phyloP scores from a whole-genome alignment of 371 early-diverging fungal species.

The Vavraia culicis region DNA sequence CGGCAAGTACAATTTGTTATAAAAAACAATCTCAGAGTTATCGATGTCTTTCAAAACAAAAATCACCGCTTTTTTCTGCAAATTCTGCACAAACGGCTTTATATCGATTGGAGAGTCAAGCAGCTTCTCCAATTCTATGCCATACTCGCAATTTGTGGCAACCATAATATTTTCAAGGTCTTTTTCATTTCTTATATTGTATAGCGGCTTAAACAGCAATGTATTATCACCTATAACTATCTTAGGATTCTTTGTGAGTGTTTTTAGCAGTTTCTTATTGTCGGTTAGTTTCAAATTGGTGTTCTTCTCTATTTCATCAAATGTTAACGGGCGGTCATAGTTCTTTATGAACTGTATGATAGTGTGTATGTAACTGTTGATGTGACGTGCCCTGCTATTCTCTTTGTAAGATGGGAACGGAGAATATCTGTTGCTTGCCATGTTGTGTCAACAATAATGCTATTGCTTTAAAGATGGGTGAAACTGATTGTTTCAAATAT shows the following conservation, averaged over 20 bases:
- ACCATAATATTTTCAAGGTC: slow-evolving; percentile 37
- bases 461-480: too few relatives aligned
- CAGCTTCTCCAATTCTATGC: slow-evolving; percentile 35
- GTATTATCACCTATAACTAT: slow-evolving; percentile 26
- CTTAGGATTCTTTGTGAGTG: slow-evolving; percentile 39
- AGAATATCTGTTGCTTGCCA: too few relatives aligned
- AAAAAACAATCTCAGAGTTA: slow-evolving; percentile 37
- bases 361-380: slow-evolving; percentile 41
- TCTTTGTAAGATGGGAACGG: too few relatives aligned
- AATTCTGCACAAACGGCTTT: slow-evolving; percentile 23
- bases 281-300: slow-evolving; percentile 31
- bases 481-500: too few relatives aligned
- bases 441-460: too few relatives aligned
- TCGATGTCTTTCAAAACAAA: slow-evolving; percentile 43
- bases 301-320: slow-evolving; percentile 33
- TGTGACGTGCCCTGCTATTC: too few relatives aligned
- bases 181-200: slow-evolving; percentile 34
- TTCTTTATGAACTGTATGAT: slow-evolving; percentile 35
- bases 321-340: slow-evolving; percentile 19
- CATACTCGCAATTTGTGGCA: slow-evolving; percentile 27
- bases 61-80: slow-evolving; percentile 25
- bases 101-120: slow-evolving; percentile 36
- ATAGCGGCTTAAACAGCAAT: slow-evolving; percentile 36
- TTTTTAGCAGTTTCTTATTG: slow-evolving; percentile 24
- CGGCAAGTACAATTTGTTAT: slow-evolving; percentile 26